These are phyloP conservation scores for Lentinula sp. DNA, from an alignment of 768 basidiomycete genomes.

Conservation along the genomic window DNA sequence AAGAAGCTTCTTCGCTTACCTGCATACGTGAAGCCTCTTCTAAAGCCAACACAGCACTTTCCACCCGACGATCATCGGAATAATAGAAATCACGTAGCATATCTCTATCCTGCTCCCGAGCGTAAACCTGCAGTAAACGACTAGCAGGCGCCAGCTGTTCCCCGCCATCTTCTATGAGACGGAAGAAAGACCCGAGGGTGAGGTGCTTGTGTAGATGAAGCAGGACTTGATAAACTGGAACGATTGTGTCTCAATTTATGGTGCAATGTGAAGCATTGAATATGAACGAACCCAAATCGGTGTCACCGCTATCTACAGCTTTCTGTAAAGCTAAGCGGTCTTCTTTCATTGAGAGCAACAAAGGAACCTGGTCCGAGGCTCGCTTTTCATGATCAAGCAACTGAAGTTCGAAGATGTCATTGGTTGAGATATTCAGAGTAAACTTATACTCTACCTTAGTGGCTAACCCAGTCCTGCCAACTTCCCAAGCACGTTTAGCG, in stretches of 20 bases:
- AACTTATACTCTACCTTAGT: conserved; percentile 54
- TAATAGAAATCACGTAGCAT: conserved; percentile 97
- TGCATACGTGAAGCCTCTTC: conserved; percentile 70
- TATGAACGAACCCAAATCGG: conserved; percentile 72
- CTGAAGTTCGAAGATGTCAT: conserved; percentile 18
- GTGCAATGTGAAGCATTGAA: neutral
- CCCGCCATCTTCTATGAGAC: conserved; percentile 88
- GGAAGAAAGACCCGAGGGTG: conserved; percentile 88
- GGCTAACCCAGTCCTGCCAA: conserved; percentile 72
- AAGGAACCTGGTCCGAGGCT: conserved; percentile 88
- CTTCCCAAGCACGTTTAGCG: conserved; percentile 89
- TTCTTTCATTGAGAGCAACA: conserved; percentile 93
- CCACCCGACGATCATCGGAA: conserved; percentile 91
- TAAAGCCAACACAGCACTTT: conserved; percentile 84
- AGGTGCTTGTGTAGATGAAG: conserved; percentile 81
- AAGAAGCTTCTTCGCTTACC: conserved; percentile 29
- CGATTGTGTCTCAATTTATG: neutral
- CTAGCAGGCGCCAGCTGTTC: conserved; percentile 67
- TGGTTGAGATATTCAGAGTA: neutral
- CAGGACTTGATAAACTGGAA: conserved; percentile 86
- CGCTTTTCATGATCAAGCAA: conserved; percentile 86
- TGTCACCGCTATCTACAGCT: conserved; percentile 92
- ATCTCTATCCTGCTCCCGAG: conserved; percentile 82
- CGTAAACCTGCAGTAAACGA: conserved; percentile 82
- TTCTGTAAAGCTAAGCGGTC: conserved; percentile 82